Percentiles rank a stretch among this genome's conserved stretches.
These are phyloP conservation scores for Cryptococcus amylolentus DNA, from an alignment of 1,284 basidiomycete genomes.

Conservation along the genomic window DNA sequence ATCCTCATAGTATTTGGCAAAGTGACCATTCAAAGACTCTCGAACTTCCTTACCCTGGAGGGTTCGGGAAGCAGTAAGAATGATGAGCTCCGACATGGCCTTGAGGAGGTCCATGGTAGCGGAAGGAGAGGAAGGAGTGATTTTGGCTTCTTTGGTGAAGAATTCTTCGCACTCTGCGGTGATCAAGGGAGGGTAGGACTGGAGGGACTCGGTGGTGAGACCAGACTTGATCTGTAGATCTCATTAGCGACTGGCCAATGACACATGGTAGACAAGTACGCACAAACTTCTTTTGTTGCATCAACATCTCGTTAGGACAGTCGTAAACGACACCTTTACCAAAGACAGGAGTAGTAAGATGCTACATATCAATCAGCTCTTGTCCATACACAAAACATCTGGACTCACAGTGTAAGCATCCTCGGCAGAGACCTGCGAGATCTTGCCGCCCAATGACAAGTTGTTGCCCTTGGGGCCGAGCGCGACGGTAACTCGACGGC, in stretches of 20 bases:
- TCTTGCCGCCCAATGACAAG: constrained; percentile 90
- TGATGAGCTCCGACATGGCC: constrained; percentile 87
- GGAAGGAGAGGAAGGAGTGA: constrained; percentile 19
- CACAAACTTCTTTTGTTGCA: constrained; percentile 97
- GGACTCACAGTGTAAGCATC: constrained; percentile 82
- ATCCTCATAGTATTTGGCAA: constrained; percentile 82
- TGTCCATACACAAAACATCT: background rate
- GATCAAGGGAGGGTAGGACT: constrained; percentile 86
- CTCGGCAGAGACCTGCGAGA: constrained; percentile 88
- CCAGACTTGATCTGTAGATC: constrained; percentile 71
- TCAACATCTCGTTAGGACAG: constrained; percentile 90
- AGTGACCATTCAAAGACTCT: constrained; percentile 70
- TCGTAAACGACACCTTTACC: constrained; percentile 98
- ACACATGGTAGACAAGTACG: constrained; percentile 16
- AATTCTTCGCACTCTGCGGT: constrained; percentile 75
- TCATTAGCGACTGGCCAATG: background rate
- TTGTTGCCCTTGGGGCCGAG: constrained; percentile 91
- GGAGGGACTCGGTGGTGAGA: constrained; percentile 86
- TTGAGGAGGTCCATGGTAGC: constrained; percentile 60
- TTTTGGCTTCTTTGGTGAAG: constrained; percentile 53
- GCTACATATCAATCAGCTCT: constrained; percentile 51
- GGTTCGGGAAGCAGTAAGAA: constrained; percentile 87
- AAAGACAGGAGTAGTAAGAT: constrained; percentile 86
- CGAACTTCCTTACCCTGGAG: constrained; percentile 91
- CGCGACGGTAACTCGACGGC: constrained; percentile 84